Conservation (phyloP, 345 rosid species). For the Firmiana major region DNA sequence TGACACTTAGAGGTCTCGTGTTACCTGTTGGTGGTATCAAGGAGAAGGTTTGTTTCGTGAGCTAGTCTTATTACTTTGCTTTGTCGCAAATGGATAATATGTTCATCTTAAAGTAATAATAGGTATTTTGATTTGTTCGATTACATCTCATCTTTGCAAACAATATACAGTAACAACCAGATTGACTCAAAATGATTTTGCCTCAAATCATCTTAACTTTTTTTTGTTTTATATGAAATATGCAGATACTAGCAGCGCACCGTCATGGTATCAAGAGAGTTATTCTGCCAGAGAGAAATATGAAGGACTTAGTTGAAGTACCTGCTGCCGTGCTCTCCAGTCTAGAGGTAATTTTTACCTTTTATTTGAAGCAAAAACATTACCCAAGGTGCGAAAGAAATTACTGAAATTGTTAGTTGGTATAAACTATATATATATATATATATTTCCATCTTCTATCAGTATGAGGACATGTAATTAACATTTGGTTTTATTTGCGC, state of each 20-base stretch:
- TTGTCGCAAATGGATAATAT: background rate
- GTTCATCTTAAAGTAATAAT: background rate
- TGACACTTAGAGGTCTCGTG: conserved; percentile 95
- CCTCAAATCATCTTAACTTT: background rate
- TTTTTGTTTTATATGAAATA: conserved; percentile 15
- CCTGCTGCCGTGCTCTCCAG: conserved; percentile 77
- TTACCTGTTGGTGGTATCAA: conserved; percentile 97
- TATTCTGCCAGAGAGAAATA: conserved; percentile 88
- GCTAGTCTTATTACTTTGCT: conserved; percentile 6
- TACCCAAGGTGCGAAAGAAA: background rate
- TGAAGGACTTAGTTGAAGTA: conserved; percentile 93
- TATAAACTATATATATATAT: background rate
- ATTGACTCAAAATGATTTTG: background rate
- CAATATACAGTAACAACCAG: background rate
- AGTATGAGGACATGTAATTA: background rate
- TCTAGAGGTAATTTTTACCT: conserved; percentile 62
- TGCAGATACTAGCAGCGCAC: conserved; percentile 95
- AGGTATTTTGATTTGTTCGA: background rate
- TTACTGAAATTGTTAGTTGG: background rate
- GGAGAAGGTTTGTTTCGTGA: conserved; percentile 62
- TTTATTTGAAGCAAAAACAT: background rate
- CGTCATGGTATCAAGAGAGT: conserved; percentile 88
- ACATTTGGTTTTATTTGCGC: background rate
- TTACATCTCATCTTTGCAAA: background rate
- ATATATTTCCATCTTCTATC: background rate